Evolutionary conservation across 2,329 filamentous ascomycete genomes (phyloP).

Genomic region (Exophiala viscosa): DNA sequence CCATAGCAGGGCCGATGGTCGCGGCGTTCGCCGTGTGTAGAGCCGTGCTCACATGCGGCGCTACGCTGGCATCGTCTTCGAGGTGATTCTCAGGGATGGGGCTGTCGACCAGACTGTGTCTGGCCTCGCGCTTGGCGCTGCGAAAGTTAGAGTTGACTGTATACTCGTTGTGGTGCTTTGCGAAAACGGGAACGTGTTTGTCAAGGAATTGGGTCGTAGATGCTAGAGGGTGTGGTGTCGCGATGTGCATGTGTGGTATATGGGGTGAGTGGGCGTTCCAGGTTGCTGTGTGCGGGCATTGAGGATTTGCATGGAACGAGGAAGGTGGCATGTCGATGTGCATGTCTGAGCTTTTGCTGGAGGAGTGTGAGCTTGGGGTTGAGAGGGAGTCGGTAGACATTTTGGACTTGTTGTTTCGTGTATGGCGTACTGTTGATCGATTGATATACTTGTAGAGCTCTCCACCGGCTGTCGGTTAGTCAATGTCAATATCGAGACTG

Average conservation of each 20-base stretch:
- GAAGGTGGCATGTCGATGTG: not conserved
- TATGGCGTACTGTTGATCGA: no score
- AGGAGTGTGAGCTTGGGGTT: not conserved
- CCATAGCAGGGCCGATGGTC: not conserved
- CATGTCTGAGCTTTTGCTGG: no score
- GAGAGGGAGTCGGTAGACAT: no score
- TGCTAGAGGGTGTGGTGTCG: slow-evolving; percentile 18
- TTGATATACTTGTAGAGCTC: no score
- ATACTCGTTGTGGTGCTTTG: slow-evolving; percentile 20
- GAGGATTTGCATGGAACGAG: not conserved
- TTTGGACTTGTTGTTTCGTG: no score
- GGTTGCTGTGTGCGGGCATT: not conserved
- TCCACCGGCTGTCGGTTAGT: no score
- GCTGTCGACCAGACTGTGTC: slow-evolving; percentile 9
- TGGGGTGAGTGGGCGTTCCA: not conserved
- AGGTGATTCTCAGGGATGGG: slow-evolving; percentile 17
- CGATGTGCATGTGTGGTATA: slow-evolving; percentile 14
- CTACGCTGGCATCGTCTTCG: slow-evolving; percentile 1
- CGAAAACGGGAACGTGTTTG: slow-evolving; percentile 21
- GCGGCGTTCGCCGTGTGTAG: slow-evolving; percentile 9
- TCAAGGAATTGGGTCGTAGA: slow-evolving; percentile 14
- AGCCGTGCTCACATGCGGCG: slow-evolving; percentile 3
- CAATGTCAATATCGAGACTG: no score
- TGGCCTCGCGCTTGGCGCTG: slow-evolving; percentile 15
- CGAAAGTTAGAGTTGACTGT: slow-evolving; percentile 7